These are phyloP conservation scores for Darksidea phi DNA, from an alignment of 495 filamentous ascomycete species.

Conservation along the genomic window DNA sequence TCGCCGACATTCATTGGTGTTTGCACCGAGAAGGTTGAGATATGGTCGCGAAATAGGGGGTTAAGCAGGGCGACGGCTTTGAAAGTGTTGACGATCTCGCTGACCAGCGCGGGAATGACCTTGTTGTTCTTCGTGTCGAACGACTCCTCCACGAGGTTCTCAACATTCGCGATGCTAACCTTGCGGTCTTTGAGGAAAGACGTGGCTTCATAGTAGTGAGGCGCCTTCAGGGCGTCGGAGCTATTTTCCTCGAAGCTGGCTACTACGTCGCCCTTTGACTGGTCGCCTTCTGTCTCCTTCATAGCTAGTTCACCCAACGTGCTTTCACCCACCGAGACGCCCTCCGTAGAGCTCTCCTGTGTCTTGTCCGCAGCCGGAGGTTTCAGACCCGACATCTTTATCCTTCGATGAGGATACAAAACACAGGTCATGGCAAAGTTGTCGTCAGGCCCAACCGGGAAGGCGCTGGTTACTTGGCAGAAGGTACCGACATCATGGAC, in stretches of 20 bases:
- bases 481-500: constrained; percentile 96
- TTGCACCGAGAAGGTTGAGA: constrained; percentile 93
- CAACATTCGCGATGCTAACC: constrained; percentile 90
- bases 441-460: constrained; percentile 59
- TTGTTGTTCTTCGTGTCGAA: constrained; percentile 78
- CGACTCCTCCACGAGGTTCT: constrained; percentile 84
- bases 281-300: constrained; percentile 58
- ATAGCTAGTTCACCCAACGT: constrained; percentile 42
- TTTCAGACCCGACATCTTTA: constrained; percentile 80
- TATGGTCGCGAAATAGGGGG: constrained; percentile 94
- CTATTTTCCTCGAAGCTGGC: constrained; percentile 91
- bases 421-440: constrained; percentile 88
- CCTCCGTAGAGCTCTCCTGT: constrained; percentile 43
- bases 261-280: constrained; percentile 88
- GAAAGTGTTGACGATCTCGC: constrained; percentile 97
- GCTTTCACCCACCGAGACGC: constrained; percentile 34
- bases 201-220: constrained; percentile 71
- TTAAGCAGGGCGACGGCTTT: constrained; percentile 94
- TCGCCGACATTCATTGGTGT: constrained; percentile 91
- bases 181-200: constrained; percentile 87
- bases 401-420: constrained; percentile 92
- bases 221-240: constrained; percentile 46
- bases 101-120: constrained; percentile 84
- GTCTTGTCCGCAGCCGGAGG: constrained; percentile 54
- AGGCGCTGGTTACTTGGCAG: constrained; percentile 91